Evolutionary conservation across 2,329 filamentous ascomycete genomes (phyloP).

Genomic region (Lachnellula willkommii): DNA sequence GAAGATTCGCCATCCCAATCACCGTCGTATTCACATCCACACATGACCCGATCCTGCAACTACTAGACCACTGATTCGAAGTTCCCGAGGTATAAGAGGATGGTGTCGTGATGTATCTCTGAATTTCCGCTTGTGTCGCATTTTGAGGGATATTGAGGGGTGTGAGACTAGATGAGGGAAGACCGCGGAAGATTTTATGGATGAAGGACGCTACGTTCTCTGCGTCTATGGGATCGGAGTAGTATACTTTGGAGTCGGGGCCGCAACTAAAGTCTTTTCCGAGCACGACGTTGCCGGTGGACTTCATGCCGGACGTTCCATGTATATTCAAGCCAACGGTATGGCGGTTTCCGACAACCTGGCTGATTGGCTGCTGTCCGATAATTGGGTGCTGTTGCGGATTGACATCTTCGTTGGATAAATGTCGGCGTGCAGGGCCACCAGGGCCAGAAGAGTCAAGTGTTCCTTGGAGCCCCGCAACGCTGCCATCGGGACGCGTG

Average conservation of each 20-base stretch:
- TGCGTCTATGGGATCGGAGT: conserved; percentile 43
- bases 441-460: conserved; percentile 44
- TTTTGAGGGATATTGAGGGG: conserved; percentile 45
- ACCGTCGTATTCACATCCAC: conserved; percentile 45
- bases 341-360: conserved; percentile 12
- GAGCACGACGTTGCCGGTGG: conserved; percentile 42
- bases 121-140: conserved; percentile 43
- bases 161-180: conserved; percentile 39
- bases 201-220: conserved; percentile 46
- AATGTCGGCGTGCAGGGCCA: conserved; percentile 28
- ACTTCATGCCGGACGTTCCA: conserved; percentile 49
- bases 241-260: conserved; percentile 41
- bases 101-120: conserved; percentile 43
- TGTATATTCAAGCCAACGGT: conserved; percentile 54
- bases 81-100: conserved; percentile 44
- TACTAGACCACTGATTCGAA: conserved; percentile 50
- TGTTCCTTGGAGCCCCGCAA: conserved; percentile 46
- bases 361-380: too few relatives aligned
- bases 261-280: conserved; percentile 40
- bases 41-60: conserved; percentile 45
- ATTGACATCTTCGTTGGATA: conserved; percentile 22
- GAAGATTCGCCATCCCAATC: conserved; percentile 44
- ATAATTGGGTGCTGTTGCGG: too few relatives aligned
- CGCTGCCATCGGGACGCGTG: conserved; percentile 37
- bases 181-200: conserved; percentile 42